Percentiles rank a stretch among this genome's conserved stretches.
These are phyloP conservation scores for Phylloporus sp. DNA, from an alignment of 768 basidiomycete species.

Conservation along the genomic window DNA sequence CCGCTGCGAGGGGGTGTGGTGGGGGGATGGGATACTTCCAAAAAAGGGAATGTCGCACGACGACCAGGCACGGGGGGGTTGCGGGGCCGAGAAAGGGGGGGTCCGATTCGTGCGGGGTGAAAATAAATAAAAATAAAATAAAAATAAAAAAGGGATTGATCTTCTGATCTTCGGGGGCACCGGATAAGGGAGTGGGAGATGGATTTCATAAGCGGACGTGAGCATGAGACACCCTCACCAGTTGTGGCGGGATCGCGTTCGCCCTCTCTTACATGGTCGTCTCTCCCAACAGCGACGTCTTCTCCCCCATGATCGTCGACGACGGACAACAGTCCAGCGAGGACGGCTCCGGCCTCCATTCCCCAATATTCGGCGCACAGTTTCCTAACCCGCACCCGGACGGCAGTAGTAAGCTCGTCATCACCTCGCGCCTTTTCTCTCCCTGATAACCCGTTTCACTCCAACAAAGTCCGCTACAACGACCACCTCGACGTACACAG, in stretches of 20 bases:
- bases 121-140: constrained; percentile 8
- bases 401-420: constrained; percentile 38
- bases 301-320: constrained; percentile 53
- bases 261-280: constrained; percentile 50
- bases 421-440: constrained; percentile 47
- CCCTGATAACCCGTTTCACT: constrained; percentile 34
- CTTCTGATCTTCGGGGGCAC: constrained; percentile 31
- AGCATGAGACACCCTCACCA: constrained; percentile 43
- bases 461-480: constrained; percentile 67
- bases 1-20: background rate
- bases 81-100: constrained; percentile 17
- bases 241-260: constrained; percentile 38
- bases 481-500: constrained; percentile 44
- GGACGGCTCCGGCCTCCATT: constrained; percentile 72
- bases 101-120: constrained; percentile 30
- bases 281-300: constrained; percentile 51
- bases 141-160: constrained; percentile 13
- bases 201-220: constrained; percentile 41
- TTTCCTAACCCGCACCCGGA: constrained; percentile 46
- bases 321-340: constrained; percentile 71
- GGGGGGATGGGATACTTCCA: background rate
- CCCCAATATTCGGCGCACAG: constrained; percentile 57
- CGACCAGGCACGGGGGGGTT: constrained; percentile 31
- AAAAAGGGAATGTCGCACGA: constrained; percentile 15
- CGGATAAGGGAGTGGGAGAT: constrained; percentile 25